Evolutionary conservation across 1,284 basidiomycete genomes (phyloP), one percentile per base, ranked within the genome.

Genomic region (Ustilago nuda): DNA sequence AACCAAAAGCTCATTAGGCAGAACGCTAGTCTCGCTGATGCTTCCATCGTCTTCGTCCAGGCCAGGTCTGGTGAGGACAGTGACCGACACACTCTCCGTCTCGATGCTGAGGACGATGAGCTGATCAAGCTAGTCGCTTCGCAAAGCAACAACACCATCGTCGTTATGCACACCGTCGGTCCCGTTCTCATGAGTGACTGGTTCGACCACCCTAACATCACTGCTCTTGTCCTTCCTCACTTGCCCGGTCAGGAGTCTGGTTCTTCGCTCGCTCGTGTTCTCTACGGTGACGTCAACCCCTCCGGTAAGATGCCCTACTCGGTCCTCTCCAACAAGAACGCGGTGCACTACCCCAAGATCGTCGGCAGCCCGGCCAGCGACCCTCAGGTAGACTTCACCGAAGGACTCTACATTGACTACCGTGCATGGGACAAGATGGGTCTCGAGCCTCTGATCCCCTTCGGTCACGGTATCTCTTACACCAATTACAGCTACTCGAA

Each of bases 391-490:
- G 85, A 89, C 41, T 87, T 93, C 84, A 89, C 87, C 6, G 93
- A 94, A 90, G 89, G 89, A 4, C 84, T 93, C 50, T 87, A 90
- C 81, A 91, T 94, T 81, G 93, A 93, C 86, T 88, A 88, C 82
- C 86, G 86, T 57, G 87, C 86, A 79, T 94, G 94, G 84, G 91
- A 93, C 76, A 88, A 89, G 60, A 88, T 91, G 75, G 85, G 88
- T 61, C 90, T 91, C 64, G 85, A 86, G 3, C 91, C 91, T 0
- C 87, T 90, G 27, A 91, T 88, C 84, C 91, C 92, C 82, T 95
- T 94, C 84, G 94, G 94, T 0, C 93, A 90, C 85, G 94, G 94
- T 0, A 86, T 96, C 78, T 93, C 91, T 66, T 96, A 95, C 87
- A 92, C 94, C 52, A 89, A 87, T 0, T 97, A 95, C 85, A 54